phyloP scores from a whole-genome alignment of 2,329 filamentous ascomycete genomes.

The Fusarium udum region DNA sequence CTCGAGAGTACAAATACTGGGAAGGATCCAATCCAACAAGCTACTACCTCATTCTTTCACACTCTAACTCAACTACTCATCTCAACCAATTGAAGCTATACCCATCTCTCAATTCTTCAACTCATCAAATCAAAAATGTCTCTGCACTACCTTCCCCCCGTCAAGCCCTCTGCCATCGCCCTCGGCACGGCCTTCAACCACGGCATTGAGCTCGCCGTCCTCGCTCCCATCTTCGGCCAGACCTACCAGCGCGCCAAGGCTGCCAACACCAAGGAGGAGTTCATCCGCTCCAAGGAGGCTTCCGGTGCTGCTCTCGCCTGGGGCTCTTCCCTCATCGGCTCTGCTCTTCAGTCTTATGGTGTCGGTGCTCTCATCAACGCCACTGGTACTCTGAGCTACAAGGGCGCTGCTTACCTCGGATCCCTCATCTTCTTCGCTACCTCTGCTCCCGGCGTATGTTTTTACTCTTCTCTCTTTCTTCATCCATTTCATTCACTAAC shows the following conservation, averaged over 20 bases:
- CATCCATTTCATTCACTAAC: not conserved
- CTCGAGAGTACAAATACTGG: conserved; percentile 42
- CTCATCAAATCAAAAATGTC: conserved; percentile 60
- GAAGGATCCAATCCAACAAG: conserved; percentile 8
- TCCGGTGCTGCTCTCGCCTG: conserved; percentile 86
- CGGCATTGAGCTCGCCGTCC: conserved; percentile 84
- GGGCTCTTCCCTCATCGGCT: conserved; percentile 90
- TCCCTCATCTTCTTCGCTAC: conserved; percentile 90
- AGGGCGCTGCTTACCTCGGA: conserved; percentile 94
- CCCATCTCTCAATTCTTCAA: not conserved
- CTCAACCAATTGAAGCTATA: conserved; percentile 29
- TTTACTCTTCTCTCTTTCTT: not conserved
- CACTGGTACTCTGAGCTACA: conserved; percentile 94
- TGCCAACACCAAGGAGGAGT: conserved; percentile 96
- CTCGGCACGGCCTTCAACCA: conserved; percentile 97
- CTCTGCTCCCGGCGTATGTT: conserved; percentile 81
- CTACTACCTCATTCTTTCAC: not conserved
- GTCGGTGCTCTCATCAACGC: conserved; percentile 92
- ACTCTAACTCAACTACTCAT: not conserved
- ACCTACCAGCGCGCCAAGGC: conserved; percentile 93
- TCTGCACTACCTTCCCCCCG: conserved; percentile 73
- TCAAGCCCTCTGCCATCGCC: conserved; percentile 98
- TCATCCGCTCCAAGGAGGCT: conserved; percentile 92
- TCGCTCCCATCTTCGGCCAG: conserved; percentile 90
- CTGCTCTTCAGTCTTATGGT: conserved; percentile 88